Evolutionary conservation across 345 rosid genomes (phyloP).

Genomic region (Jatropha curcas): DNA sequence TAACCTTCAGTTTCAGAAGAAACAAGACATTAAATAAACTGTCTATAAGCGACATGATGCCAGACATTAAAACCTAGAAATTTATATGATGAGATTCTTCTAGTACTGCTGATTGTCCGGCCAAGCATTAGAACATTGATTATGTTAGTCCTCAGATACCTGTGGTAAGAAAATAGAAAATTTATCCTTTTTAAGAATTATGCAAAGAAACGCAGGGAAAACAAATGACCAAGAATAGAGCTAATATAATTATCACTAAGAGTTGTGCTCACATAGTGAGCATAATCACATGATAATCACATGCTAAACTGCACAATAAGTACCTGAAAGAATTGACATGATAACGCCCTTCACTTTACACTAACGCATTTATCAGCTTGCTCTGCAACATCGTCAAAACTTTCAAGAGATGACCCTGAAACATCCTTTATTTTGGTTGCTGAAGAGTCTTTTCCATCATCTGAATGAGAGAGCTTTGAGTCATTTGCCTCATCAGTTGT

Average conservation of each 20-base stretch:
- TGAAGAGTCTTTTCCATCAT: slow-evolving; percentile 26
- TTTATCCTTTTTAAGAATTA: slow-evolving; percentile 5
- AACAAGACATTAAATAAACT: slow-evolving; percentile 2
- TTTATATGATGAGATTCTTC: slow-evolving; percentile 2
- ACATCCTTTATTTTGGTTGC: slow-evolving; percentile 16
- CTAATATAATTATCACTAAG: background rate
- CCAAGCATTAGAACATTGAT: slow-evolving; percentile 3
- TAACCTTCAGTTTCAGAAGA: slow-evolving; percentile 8
- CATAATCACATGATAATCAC: background rate
- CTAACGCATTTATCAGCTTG: slow-evolving; percentile 24
- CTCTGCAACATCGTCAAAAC: slow-evolving; percentile 21
- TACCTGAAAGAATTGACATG: slow-evolving; percentile 20
- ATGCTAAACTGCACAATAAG: background rate
- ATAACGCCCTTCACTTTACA: slow-evolving; percentile 20
- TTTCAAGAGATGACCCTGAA: slow-evolving; percentile 23
- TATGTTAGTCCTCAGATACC: slow-evolving; percentile 21
- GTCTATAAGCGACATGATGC: slow-evolving; percentile 17
- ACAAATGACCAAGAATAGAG: background rate
- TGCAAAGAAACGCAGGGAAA: background rate
- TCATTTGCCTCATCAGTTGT: slow-evolving; percentile 1
- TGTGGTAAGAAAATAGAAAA: slow-evolving; percentile 16
- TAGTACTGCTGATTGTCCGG: slow-evolving; percentile 11
- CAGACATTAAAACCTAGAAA: slow-evolving; percentile 14
- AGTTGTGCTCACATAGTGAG: background rate
- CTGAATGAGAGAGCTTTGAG: background rate